Evolutionary conservation across 805 yeast species (phyloP), one percentile per base, ranked within the genome.

Genomic region (Yamadazyma akitaensis): DNA sequence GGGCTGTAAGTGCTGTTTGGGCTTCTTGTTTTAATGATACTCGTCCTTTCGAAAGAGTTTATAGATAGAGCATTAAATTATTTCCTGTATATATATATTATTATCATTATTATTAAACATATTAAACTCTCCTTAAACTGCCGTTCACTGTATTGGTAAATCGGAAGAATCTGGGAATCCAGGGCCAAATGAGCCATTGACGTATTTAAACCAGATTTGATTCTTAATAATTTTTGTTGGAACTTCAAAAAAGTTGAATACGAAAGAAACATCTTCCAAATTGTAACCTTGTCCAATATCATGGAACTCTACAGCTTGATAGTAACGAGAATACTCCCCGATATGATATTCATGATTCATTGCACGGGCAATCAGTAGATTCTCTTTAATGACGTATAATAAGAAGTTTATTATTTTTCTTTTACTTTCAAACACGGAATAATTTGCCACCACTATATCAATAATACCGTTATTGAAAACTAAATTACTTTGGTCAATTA

Each of bases 1-100:
- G 76, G 50, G 85, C 81, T 5, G 97, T 94, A 2, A 81, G 86
- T 51, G 85, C 86, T 54, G 98, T 94, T 5, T 94, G 96, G 85
- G 85, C 84, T 51, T 84, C 92, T 40, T 94, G 99, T 63, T 94
- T 90, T 62, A 84, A 83, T 58, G 99, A 94, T 60, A 92, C 98
- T 1, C 74, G 99, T 58, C 99, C 99, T 1, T 94, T 89, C 65
- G 98, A 94, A 57, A 84, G 88, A 59, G 91, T 94, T 31, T 94
- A 88, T 62, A 75, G 89, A 50, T 85, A 38, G 19, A 16, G 32
- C n/a, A 28, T 13, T 28, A 28, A 12, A 12, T 28, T 28, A 12
- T 28, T 28, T 12, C 32, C 10, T 12, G n/a, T 28, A 13, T 9
- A 28, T 28, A 28, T 28, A 28, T 28, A 12, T 28, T 28, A 28